These are phyloP conservation scores for Novymonas esmeraldas DNA, from an alignment of 208 protist species.

Conservation along the genomic window DNA sequence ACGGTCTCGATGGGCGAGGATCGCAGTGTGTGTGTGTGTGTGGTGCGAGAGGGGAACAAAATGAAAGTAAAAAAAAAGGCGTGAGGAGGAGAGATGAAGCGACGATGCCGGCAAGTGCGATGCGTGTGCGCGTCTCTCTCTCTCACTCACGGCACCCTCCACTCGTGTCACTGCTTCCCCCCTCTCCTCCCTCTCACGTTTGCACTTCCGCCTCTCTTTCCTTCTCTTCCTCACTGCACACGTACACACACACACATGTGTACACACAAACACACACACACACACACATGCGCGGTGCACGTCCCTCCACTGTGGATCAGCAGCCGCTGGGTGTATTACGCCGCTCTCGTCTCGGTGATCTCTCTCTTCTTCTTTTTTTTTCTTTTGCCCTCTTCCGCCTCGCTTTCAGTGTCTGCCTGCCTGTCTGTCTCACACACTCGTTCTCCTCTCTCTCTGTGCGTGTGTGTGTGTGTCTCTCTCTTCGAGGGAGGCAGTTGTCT, in stretches of 20 bases:
- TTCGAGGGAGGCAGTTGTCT: neutral
- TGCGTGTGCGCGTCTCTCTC: too few species aligned
- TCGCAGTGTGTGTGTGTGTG: neutral
- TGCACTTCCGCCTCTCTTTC: neutral
- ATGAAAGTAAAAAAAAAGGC: neutral
- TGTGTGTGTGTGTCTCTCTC: neutral
- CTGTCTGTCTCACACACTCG: neutral
- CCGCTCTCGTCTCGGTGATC: too few species aligned
- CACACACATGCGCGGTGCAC: too few species aligned
- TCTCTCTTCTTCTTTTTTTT: neutral
- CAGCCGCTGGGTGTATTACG: too few species aligned
- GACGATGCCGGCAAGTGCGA: neutral
- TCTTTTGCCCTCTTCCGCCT: neutral
- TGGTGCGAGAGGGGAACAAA: neutral
- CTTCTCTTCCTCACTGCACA: too few species aligned
- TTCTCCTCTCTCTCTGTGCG: neutral
- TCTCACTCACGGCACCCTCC: too few species aligned
- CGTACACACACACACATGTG: too few species aligned
- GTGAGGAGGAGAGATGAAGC: neutral
- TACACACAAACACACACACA: too few species aligned
- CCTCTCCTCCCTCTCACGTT: neutral
- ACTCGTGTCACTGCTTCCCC: too few species aligned
- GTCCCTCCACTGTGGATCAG: too few species aligned
- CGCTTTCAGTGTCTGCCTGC: neutral
- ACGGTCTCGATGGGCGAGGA: neutral